phyloP scores from a whole-genome alignment of 1,284 basidiomycete species.

The Tilletia walkeri region DNA sequence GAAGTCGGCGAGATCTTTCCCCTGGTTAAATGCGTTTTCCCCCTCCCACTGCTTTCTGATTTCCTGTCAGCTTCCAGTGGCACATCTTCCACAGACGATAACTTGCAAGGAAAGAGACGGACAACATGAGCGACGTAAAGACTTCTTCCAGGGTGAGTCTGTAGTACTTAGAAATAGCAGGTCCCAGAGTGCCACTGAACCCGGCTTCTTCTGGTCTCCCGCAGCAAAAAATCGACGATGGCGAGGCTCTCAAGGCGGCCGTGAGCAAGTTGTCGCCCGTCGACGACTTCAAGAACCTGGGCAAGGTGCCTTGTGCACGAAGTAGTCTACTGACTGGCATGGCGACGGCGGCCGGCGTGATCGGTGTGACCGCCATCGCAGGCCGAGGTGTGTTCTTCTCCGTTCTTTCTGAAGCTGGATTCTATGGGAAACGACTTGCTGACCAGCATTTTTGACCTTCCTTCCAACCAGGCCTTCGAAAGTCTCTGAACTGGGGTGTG shows the following conservation, averaged over 20 bases:
- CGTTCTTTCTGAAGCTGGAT: not conserved
- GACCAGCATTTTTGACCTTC: not conserved
- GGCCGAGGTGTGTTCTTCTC: conserved; percentile 24
- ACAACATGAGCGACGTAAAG: too few species aligned
- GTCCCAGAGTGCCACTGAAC: too few species aligned
- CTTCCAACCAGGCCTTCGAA: conserved; percentile 21
- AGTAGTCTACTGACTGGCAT: conserved; percentile 34
- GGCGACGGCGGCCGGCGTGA: conserved; percentile 34
- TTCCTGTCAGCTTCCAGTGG: too few species aligned
- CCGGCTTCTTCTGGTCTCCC: too few species aligned
- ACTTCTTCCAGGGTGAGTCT: too few species aligned
- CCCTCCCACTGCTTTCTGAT: too few species aligned
- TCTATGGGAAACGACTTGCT: too few species aligned
- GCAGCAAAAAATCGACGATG: not conserved
- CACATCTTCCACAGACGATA: too few species aligned
- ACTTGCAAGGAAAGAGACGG: too few species aligned
- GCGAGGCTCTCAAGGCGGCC: conserved; percentile 20
- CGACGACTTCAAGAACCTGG: conserved; percentile 28
- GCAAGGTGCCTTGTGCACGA: conserved; percentile 34
- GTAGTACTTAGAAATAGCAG: too few species aligned
- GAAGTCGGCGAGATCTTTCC: too few species aligned
- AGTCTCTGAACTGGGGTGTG: conserved; percentile 41
- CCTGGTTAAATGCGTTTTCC: too few species aligned
- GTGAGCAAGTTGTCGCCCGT: conserved; percentile 27
- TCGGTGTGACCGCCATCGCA: conserved; percentile 34